These are phyloP conservation scores for Fusarium euwallaceae DNA, from an alignment of 2,329 filamentous ascomycete genomes.

Conservation along the genomic window DNA sequence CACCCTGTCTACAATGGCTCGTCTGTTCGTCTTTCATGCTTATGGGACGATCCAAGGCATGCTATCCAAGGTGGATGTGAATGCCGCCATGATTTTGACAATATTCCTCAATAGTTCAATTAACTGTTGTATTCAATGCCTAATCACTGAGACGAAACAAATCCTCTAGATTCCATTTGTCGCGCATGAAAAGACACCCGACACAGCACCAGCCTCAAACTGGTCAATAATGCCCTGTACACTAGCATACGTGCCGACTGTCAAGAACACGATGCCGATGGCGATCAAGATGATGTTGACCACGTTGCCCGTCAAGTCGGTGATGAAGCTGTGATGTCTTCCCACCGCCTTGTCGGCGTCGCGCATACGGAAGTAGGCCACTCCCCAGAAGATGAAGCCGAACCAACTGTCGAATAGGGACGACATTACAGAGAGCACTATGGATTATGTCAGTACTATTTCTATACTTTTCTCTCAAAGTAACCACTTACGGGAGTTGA, in stretches of 20 bases:
- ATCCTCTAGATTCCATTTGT: slow-evolving; percentile 70
- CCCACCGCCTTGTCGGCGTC: slow-evolving; percentile 69
- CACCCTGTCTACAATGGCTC: neutral
- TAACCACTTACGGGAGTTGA: slow-evolving; percentile 73
- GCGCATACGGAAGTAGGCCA: slow-evolving; percentile 84
- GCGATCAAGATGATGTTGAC: slow-evolving; percentile 81
- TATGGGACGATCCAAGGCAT: neutral
- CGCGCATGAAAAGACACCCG: slow-evolving; percentile 80
- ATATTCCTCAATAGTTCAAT: neutral
- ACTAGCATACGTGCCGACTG: slow-evolving; percentile 83
- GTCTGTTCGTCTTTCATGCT: neutral
- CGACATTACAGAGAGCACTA: slow-evolving; percentile 80
- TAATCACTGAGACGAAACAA: neutral
- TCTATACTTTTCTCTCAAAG: neutral
- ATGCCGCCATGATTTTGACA: neutral
- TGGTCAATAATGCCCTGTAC: slow-evolving; percentile 81
- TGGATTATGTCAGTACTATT: slow-evolving; percentile 25
- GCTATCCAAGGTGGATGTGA: neutral
- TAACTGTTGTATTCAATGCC: neutral
- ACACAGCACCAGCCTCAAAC: slow-evolving; percentile 74
- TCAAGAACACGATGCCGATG: slow-evolving; percentile 85
- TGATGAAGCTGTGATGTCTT: slow-evolving; percentile 63
- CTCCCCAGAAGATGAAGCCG: slow-evolving; percentile 95
- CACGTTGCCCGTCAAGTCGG: slow-evolving; percentile 66
- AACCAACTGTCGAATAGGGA: slow-evolving; percentile 94